Evolutionary conservation across 2,329 filamentous ascomycete genomes (phyloP).

Genomic region (Shiraia sp.): DNA sequence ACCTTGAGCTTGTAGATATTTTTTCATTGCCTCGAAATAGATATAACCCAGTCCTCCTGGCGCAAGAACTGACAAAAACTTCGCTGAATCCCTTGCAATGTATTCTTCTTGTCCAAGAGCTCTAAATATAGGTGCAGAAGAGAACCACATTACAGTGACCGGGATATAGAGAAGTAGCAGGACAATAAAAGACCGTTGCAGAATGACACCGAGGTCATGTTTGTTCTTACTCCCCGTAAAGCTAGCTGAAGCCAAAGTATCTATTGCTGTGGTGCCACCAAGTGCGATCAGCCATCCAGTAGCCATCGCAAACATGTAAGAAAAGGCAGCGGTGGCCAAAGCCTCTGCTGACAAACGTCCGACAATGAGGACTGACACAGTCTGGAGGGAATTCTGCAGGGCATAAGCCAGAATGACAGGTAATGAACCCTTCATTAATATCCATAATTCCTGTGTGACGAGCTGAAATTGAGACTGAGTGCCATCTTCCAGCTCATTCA

Average conservation of each 20-base stretch:
- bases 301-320: conserved; percentile 92
- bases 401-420: conserved; percentile 85
- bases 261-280: conserved; percentile 82
- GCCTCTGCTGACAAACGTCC: conserved; percentile 79
- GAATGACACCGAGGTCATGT: conserved; percentile 74
- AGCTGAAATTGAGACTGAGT: conserved; percentile 40
- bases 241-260: conserved; percentile 80
- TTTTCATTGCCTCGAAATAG: conserved; percentile 79
- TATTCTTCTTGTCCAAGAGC: conserved; percentile 76
- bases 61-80: conserved; percentile 73
- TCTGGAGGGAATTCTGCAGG: conserved; percentile 84
- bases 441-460: conserved; percentile 63
- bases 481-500: conserved; percentile 44
- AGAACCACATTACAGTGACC: conserved; percentile 74
- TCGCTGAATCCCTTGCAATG: conserved; percentile 73
- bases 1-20: conserved; percentile 63
- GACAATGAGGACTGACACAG: conserved; percentile 78
- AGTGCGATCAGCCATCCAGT: conserved; percentile 86
- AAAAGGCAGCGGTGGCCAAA: conserved; percentile 80
- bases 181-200: conserved; percentile 77
- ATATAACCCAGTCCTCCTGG: conserved; percentile 85
- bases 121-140: conserved; percentile 73
- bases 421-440: conserved; percentile 69
- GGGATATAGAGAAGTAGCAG: conserved; percentile 73
- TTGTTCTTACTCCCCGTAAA: conserved; percentile 82